Base-by-base conservation (phyloP, 768 basidiomycete species). In the Agaricus sinodeliciosus region DNA sequence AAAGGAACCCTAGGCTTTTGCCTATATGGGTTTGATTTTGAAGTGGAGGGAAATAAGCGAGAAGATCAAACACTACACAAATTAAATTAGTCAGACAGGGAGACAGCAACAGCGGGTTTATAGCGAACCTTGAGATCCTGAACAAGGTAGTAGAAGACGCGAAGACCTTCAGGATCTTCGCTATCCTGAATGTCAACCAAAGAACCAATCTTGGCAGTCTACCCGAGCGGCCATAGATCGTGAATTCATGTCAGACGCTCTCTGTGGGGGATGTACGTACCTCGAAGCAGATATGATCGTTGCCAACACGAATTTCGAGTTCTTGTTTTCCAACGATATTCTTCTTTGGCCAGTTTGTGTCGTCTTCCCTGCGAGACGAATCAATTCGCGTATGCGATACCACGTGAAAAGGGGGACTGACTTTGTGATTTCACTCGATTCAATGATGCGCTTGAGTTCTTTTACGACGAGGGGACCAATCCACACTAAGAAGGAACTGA, bases 241-340 rank as follows among this genome's bases (percentile, higher is more conserved):
- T 34, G 13, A 47, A 16, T 25, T 2, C 4, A 7, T 22, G n/a
- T 2, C 3, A 19, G 28, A 34, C 16, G 19, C 1, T 1, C 22
- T 15, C 9, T 26, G 18, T n/a, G 12, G 11, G 4, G 3, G 45
- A 19, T 12, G 45, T 22, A 22, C 81, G 48, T 43, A 94, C 94
- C 79, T 99, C 94, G 58, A 98, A 98, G 2, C 93, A 85, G 53
- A 98, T 97, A 64, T 98, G 96, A 61, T 96, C 91, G 60, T 85
- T 93, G 31, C 94, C 94, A 45, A 96, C 67, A 48, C 93, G 82
- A 54, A 98, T 91, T 69, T 99, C 96, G 36, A 99, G 79, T 69
- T 98, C 95, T 67, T 99, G 96, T 72, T 95, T 94, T 43, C 96
- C 96, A 25, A 97, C 94, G 27, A 97, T 94, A 67, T 95, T 95